A percentile compares a stretch with the other conserved stretches of the same genome.
Evolutionary conservation across 441 rosid genomes (phyloP).

Genomic region (Pelargonium fulgidum): DNA sequence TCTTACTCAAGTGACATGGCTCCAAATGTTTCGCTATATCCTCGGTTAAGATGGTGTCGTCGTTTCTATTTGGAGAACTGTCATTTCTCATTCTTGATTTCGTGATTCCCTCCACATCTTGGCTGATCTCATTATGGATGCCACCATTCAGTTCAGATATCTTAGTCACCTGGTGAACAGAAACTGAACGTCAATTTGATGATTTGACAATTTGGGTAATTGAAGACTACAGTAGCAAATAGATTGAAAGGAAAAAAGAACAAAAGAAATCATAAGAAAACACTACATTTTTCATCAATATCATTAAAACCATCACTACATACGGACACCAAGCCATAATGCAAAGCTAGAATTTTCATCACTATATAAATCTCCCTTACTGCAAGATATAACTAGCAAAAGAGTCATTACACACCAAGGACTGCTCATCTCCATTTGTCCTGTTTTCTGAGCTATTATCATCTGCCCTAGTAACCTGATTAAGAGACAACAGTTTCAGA

Average conservation of each 20-base stretch:
- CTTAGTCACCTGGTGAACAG: conserved; percentile 26
- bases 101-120: conserved; percentile 25
- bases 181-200: conserved; percentile 15
- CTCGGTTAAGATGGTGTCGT: conserved; percentile 12
- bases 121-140: conserved; percentile 27
- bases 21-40: conserved; percentile 25
- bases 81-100: conserved; percentile 21
- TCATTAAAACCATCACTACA: too few species aligned
- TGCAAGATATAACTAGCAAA: background rate
- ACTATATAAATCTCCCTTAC: background rate
- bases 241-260: background rate
- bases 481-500: background rate
- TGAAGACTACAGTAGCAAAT: background rate
- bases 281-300: background rate
- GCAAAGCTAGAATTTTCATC: background rate
- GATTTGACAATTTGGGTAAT: conserved; percentile 9
- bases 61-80: conserved; percentile 24
- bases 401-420: background rate
- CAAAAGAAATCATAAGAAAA: background rate
- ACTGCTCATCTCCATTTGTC: background rate
- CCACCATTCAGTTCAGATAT: conserved; percentile 16
- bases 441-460: background rate
- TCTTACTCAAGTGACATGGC: conserved; percentile 17
- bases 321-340: background rate
- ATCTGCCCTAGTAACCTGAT: background rate